Conservation (phyloP, 2,329 filamentous ascomycete genomes). For the Pyrenochaeta sp. region DNA sequence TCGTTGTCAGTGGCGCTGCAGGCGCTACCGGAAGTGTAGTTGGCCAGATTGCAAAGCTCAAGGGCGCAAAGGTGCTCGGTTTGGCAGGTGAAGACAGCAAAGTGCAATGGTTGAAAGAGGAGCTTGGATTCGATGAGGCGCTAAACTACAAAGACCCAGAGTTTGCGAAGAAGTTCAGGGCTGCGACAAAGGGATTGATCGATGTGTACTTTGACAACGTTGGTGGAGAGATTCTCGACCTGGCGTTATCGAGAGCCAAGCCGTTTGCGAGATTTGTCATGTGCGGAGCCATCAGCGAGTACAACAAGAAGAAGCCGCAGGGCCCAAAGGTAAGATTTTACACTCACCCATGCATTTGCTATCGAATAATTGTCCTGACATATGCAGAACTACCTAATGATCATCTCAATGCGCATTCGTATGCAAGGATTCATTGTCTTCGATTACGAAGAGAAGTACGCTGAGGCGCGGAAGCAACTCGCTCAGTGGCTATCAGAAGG, state of each 20-base stretch:
- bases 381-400: conserved; percentile 53
- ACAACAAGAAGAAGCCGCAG: conserved; percentile 54
- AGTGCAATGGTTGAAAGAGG: conserved; percentile 63
- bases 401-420: conserved; percentile 54
- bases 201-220: conserved; percentile 64
- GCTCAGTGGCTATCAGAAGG: conserved; percentile 75
- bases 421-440: conserved; percentile 72
- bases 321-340: conserved; percentile 57
- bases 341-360: not conserved
- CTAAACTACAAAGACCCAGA: conserved; percentile 64
- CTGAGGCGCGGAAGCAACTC: conserved; percentile 67
- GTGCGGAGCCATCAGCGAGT: conserved; percentile 56
- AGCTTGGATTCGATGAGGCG: conserved; percentile 62
- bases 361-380: conserved; percentile 8
- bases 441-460: conserved; percentile 69
- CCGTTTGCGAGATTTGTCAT: conserved; percentile 54
- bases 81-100: conserved; percentile 63
- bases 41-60: conserved; percentile 80
- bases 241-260: conserved; percentile 55
- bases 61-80: conserved; percentile 63
- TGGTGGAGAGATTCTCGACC: conserved; percentile 59
- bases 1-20: conserved; percentile 80
- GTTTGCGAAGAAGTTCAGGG: conserved; percentile 59
- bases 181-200: conserved; percentile 58
- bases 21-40: conserved; percentile 80